Evolutionary conservation across 2,329 filamentous ascomycete genomes (phyloP).

Genomic region (Aspergillus pseudonomiae): DNA sequence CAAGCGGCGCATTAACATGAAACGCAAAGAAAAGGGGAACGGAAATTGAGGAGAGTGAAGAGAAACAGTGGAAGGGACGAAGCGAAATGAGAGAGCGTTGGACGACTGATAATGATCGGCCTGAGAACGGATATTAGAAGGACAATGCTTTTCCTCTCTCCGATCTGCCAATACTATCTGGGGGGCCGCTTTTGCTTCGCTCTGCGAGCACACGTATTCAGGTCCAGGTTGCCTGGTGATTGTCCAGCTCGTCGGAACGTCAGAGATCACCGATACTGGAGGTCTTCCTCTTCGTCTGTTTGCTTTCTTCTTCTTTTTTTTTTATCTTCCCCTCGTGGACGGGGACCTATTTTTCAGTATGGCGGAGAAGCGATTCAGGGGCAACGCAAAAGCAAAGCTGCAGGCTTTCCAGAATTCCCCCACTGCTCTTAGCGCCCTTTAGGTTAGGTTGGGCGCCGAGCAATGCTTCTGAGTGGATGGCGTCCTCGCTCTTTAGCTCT

Average conservation of each 20-base stretch:
- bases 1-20: constrained; percentile 37
- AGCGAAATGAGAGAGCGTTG: constrained; percentile 15
- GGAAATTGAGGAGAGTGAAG: constrained; percentile 19
- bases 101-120: constrained; percentile 28
- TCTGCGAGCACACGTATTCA: not conserved
- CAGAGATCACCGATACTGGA: constrained; percentile 8
- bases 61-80: constrained; percentile 16
- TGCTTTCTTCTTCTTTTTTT: not conserved
- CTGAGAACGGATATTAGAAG: constrained; percentile 16
- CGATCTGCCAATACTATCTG: constrained; percentile 2
- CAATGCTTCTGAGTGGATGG: constrained; percentile 2
- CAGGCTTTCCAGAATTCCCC: not conserved
- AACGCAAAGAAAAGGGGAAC: constrained; percentile 24
- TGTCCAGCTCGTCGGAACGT: constrained; percentile 1
- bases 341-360: constrained; percentile 1
- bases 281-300: not conserved
- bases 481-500: not conserved
- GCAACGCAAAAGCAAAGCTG: not conserved
- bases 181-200: not conserved
- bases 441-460: constrained; percentile 3
- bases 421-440: constrained; percentile 2
- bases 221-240: not conserved
- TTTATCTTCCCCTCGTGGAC: not conserved
- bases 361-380: constrained; percentile 6
- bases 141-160: not conserved